Evolutionary conservation across 163 green algal genomes (phyloP).

Genomic region (Picocystis sp.): DNA sequence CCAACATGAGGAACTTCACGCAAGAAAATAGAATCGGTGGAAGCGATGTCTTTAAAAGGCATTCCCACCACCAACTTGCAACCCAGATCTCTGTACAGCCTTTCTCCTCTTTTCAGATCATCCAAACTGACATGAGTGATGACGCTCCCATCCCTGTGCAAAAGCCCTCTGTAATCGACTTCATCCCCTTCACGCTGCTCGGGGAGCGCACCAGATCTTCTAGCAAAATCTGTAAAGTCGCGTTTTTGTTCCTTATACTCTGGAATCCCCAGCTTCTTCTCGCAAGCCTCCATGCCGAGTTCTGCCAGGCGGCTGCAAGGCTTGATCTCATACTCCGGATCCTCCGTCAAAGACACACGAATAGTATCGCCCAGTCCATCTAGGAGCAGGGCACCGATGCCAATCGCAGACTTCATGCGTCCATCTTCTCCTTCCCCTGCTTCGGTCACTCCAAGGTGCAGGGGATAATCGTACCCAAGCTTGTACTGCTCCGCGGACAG

Average conservation of each 20-base stretch:
- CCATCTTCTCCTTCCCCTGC: constrained; percentile 95
- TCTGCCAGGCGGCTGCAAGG: constrained; percentile 44
- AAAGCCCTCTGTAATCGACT: constrained; percentile 56
- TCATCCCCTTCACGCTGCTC: constrained; percentile 51
- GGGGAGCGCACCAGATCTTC: constrained; percentile 57
- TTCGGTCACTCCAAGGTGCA: constrained; percentile 91
- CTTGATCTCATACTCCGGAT: constrained; percentile 91
- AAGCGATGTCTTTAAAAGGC: constrained; percentile 97
- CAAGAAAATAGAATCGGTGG: constrained; percentile 49
- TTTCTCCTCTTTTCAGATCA: constrained; percentile 24
- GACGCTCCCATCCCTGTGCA: constrained; percentile 91
- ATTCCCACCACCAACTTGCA: constrained; percentile 93
- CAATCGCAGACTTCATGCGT: constrained; percentile 96
- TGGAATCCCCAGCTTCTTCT: constrained; percentile 37
- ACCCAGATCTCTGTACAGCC: constrained; percentile 70
- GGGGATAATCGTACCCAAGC: constrained; percentile 87
- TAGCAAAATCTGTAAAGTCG: constrained; percentile 76
- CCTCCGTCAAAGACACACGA: constrained; percentile 88
- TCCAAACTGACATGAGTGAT: constrained; percentile 47
- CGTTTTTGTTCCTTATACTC: constrained; percentile 44
- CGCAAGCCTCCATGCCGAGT: constrained; percentile 45
- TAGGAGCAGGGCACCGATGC: constrained; percentile 48
- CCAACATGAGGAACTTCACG: constrained; percentile 35
- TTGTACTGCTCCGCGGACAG: constrained; percentile 80
- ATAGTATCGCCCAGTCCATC: constrained; percentile 98